These are phyloP conservation scores for Heliamphora pulchella DNA, from an alignment of 179 eudicot species.

Conservation along the genomic window DNA sequence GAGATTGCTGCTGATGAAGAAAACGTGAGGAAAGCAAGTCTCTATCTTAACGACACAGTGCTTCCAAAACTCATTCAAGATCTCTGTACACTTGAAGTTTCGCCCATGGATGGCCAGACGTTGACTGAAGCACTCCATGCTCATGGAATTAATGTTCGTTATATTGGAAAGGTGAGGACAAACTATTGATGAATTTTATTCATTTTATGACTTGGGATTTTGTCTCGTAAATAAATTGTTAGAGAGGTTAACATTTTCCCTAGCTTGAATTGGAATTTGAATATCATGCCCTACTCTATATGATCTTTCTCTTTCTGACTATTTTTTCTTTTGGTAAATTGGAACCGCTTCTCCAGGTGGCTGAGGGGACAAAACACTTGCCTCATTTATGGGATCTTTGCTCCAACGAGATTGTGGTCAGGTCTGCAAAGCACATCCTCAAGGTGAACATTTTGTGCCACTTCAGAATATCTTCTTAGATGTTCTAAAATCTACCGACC, in stretches of 20 bases:
- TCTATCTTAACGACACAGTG: constrained; percentile 58
- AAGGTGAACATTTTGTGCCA: constrained; percentile 42
- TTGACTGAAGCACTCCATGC: constrained; percentile 97
- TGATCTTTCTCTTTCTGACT: constrained; percentile 2
- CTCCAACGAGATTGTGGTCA: constrained; percentile 69
- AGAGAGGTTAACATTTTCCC: background rate
- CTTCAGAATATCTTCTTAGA: background rate
- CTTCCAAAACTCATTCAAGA: constrained; percentile 79
- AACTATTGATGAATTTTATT: background rate
- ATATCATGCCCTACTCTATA: background rate
- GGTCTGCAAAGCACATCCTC: constrained; percentile 81
- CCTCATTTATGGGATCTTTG: constrained; percentile 96
- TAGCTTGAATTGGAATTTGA: constrained; percentile 4
- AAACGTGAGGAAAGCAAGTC: constrained; percentile 68
- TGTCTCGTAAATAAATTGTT: background rate
- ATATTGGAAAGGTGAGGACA: constrained; percentile 76
- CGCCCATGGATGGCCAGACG: constrained; percentile 99
- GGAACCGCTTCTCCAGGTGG: constrained; percentile 47
- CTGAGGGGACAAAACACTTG: constrained; percentile 85
- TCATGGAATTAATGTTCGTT: constrained; percentile 94
- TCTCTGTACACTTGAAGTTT: constrained; percentile 89
- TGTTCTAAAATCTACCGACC: background rate
- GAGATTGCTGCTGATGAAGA: constrained; percentile 86
- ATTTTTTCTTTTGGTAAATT: constrained; percentile 1
- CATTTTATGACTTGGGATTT: background rate